These are phyloP conservation scores for Iberis amara DNA, from an alignment of 441 rosid genomes.

Conservation along the genomic window DNA sequence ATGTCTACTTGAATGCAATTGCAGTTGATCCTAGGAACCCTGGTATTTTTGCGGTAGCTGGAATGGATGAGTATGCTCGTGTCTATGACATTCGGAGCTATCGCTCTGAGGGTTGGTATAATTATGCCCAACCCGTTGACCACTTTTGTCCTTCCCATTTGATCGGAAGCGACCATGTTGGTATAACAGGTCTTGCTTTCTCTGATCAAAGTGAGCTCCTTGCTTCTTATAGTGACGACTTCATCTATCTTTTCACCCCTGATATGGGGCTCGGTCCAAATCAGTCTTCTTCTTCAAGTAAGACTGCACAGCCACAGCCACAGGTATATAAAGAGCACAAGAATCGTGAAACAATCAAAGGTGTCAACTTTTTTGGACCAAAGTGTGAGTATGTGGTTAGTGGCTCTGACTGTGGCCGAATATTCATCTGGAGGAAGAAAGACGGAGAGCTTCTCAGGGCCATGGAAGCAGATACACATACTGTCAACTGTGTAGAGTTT, in stretches of 20 bases:
- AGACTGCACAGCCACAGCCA: conserved; percentile 36
- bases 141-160: conserved; percentile 66
- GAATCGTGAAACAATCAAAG: conserved; percentile 67
- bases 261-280: conserved; percentile 68
- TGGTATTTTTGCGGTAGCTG: conserved; percentile 71
- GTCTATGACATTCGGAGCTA: conserved; percentile 71
- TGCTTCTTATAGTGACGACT: conserved; percentile 62
- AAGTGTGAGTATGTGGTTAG: conserved; percentile 80
- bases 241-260: conserved; percentile 61
- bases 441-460: conserved; percentile 72
- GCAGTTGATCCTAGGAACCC: conserved; percentile 84
- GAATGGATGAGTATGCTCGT: conserved; percentile 68
- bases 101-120: conserved; percentile 57
- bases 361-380: conserved; percentile 84
- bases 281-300: conserved; percentile 28
- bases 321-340: conserved; percentile 71
- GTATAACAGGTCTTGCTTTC: conserved; percentile 82
- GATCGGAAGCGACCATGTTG: conserved; percentile 47
- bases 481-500: conserved; percentile 73
- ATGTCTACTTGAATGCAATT: conserved; percentile 61
- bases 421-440: conserved; percentile 86
- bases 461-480: conserved; percentile 65
- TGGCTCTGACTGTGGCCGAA: conserved; percentile 84
- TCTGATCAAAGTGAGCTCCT: conserved; percentile 84
- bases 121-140: conserved; percentile 50